Evolutionary conservation across 306 rosid species (phyloP).

Genomic region (Gillenia trifoliata): DNA sequence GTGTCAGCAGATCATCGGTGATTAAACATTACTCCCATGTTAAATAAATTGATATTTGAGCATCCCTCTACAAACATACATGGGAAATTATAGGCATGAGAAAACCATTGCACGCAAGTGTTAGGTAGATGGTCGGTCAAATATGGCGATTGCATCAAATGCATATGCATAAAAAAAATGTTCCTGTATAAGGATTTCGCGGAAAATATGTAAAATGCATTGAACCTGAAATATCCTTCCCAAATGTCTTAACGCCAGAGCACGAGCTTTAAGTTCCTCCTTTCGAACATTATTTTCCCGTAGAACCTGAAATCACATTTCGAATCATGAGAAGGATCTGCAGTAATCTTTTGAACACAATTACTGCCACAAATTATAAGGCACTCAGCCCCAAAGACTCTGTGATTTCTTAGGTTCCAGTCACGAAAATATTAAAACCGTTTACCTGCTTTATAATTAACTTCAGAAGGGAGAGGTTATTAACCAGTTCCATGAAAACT

Average conservation of each 20-base stretch:
- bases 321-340: slow-evolving; percentile 7
- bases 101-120: not conserved
- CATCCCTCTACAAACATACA: not conserved
- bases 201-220: not conserved
- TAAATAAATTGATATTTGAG: not conserved
- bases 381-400: not conserved
- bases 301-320: slow-evolving; percentile 56
- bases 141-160: not conserved
- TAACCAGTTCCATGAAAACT: not conserved
- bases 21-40: not conserved
- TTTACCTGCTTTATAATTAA: not conserved
- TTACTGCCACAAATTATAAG: not conserved
- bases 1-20: not conserved
- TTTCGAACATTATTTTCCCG: slow-evolving; percentile 55
- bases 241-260: slow-evolving; percentile 67
- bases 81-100: not conserved
- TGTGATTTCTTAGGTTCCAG: not conserved
- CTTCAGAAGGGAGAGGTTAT: not conserved
- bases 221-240: slow-evolving; percentile 80
- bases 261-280: slow-evolving; percentile 88
- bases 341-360: not conserved
- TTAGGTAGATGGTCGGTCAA: not conserved
- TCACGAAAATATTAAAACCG: not conserved
- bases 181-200: not conserved
- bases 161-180: not conserved